phyloP scores from a whole-genome alignment of 169 alveolate species.

The Babesia gibsoni region DNA sequence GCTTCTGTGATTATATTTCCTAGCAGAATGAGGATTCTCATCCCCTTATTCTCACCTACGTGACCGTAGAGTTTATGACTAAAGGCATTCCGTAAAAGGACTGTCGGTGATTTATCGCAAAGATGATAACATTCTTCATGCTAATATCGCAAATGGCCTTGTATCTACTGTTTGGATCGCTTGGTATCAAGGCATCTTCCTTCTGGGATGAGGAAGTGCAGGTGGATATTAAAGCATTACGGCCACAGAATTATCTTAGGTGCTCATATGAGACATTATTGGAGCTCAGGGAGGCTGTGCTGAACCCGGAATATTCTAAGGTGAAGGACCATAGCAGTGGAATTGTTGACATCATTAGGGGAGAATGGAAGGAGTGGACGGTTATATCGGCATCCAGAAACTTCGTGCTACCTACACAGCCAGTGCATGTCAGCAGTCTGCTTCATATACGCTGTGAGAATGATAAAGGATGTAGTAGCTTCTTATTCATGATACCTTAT shows the following conservation, averaged over 20 bases:
- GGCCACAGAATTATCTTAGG: neutral
- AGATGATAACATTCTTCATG: no score
- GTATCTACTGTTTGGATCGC: no score
- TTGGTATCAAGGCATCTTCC: no score
- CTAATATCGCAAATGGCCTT: no score
- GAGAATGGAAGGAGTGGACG: neutral
- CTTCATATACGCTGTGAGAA: neutral
- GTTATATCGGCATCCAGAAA: neutral
- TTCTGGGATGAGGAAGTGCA: conserved; percentile 6
- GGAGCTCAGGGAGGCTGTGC: conserved; percentile 1
- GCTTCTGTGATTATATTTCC: no score
- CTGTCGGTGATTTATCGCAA: no score
- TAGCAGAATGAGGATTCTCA: no score
- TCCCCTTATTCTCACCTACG: no score
- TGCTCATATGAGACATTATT: neutral
- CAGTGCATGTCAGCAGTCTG: neutral
- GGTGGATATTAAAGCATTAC: neutral
- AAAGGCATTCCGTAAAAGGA: no score
- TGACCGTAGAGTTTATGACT: no score
- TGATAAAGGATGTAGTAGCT: neutral
- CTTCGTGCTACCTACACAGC: conserved; percentile 7
- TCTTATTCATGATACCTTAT: conserved; percentile 18
- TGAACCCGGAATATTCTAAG: neutral
- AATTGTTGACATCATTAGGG: neutral
- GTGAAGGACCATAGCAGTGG: neutral